Base-by-base conservation (phyloP, 2,329 filamentous ascomycete genomes). In the Leptographium flavum region DNA sequence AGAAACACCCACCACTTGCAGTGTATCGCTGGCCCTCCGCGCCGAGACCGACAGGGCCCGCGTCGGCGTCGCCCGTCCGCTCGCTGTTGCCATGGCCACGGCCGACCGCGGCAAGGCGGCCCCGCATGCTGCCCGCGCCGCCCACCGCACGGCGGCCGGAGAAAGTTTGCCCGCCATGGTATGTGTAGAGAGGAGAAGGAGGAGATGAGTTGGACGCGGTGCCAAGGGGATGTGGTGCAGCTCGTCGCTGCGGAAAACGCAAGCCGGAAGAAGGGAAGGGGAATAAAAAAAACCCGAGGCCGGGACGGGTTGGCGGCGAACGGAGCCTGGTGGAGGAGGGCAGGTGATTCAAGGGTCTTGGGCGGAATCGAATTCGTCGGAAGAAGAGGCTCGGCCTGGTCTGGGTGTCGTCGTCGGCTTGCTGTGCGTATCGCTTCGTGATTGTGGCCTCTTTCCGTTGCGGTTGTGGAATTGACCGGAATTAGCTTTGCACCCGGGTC, bases 131-230 rank as follows among this genome's bases (percentile, higher is more conserved):
- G 78, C 70, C 59, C 83, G 77, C 56, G 76, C 68, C 60, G 74
- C 76, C 57, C 78, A 76, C 66, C 85, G 76, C 65, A 86, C 69
- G 58, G 84, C 65, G 60, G 81, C 73, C 40, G 86, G 83, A 49
- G 80, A 74, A 60, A 94, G 68, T 71, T 82, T 90, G 63, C 83
- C 88, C 63, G 87, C 83, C 87, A 94, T 94, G 27, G 27, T 28
- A 28, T 28, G 13, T 28, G 27, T 28, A 11, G 27, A 28, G 27
- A 11, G 27, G 27, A 9, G 8, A 11, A 32, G 36, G 30, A 35
- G 28, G 17, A 17, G 13, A 14, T 19, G 31, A 17, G 33, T n/a
- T 6, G 13, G 14, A 38, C 5, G 39, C 9, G 28, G 17, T 19
- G 28, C 30, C 32, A 22, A 37, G 36, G 22, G 27, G 31, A 37